Percentiles rank a stretch among this genome's conserved stretches.
These are phyloP conservation scores for Cladophialophora bantiana DNA, from an alignment of 2,329 filamentous ascomycete genomes.

Conservation along the genomic window DNA sequence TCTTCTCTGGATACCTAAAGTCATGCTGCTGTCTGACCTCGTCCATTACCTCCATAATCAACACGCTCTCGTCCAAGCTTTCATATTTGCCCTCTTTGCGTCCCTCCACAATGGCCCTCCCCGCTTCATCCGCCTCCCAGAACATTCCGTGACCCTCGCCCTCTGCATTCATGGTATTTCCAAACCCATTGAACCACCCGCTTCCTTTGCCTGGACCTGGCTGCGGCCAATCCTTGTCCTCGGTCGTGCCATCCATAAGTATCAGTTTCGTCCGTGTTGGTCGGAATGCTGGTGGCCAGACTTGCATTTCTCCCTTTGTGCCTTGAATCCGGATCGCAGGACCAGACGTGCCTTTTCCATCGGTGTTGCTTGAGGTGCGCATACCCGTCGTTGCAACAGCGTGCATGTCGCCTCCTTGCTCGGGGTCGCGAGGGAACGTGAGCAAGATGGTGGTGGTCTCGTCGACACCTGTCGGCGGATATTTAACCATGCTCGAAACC, in stretches of 20 bases:
- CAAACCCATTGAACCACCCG: slow-evolving; percentile 66
- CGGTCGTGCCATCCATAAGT: slow-evolving; percentile 67
- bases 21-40: slow-evolving; percentile 69
- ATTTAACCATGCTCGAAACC: slow-evolving; percentile 53
- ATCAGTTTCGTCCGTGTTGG: slow-evolving; percentile 70
- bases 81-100: slow-evolving; percentile 78
- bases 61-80: slow-evolving; percentile 78
- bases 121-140: slow-evolving; percentile 35
- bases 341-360: slow-evolving; percentile 37
- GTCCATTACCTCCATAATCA: slow-evolving; percentile 85
- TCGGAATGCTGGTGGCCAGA: slow-evolving; percentile 42
- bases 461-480: slow-evolving; percentile 42
- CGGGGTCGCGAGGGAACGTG: slow-evolving; percentile 41
- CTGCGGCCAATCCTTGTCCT: slow-evolving; percentile 31
- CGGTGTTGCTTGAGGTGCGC: slow-evolving; percentile 39
- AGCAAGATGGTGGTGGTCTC: slow-evolving; percentile 44
- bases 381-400: slow-evolving; percentile 42
- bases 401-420: slow-evolving; percentile 73
- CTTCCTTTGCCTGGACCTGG: slow-evolving; percentile 56
- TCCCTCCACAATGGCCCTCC: slow-evolving; percentile 59
- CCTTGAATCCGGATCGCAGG: slow-evolving; percentile 42
- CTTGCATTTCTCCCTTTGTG: slow-evolving; percentile 41
- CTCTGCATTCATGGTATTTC: slow-evolving; percentile 74
- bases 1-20: slow-evolving; percentile 69
- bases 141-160: slow-evolving; percentile 54